Base-by-base conservation (phyloP, 1,139 yeast genomes). In the Debaryomyces sp. region DNA sequence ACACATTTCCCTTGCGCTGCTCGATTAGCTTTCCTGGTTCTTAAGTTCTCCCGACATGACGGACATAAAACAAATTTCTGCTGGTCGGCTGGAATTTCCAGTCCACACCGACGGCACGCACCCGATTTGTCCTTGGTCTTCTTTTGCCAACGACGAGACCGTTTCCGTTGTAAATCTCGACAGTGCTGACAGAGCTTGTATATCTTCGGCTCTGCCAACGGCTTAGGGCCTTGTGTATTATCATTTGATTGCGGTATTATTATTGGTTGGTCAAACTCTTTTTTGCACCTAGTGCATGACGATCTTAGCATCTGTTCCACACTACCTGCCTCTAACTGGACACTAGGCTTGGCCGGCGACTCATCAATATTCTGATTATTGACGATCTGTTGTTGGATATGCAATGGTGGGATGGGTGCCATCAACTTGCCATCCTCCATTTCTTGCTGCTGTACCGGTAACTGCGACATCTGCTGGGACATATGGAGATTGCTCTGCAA, bases 1-100 rank as follows among this genome's bases (percentile, higher is more conserved):
- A 84, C 86, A 66, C 89, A 84, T 56, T 77, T 77, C 0, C 89
- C 89, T 55, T 77, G 79, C 10, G 83, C 82, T 6, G 82, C 85
- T 36, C 89, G 67, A 51, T 72, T 75, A 0, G 83, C 82, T 57
- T 84, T 84, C 44, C 84, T 67, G 5, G 77, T 70, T 50, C 88
- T 70, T 39, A 84, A 67, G 45, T 77, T 76, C 56, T 71, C 75
- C 34, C 89, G 70, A 58, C 89, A 84, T 32, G 70, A 71, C 2
- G 84, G 82, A 66, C 89, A 84, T 46, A 84, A 66, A 0, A 82
- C 88, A 62, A 67, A 84, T 49, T 73, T 71, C 44, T 75, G 77
- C 38, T 74, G 75, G 22, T 81, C 81, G 2, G 66, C 63, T 0
- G 84, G 82, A 35, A 84, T 80, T 12, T 67, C 72, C 12, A 73